A percentile compares a stretch with the other conserved stretches of the same genome.
These are phyloP conservation scores for Davidsoniella neocaledoniae DNA, from an alignment of 2,329 filamentous ascomycete genomes.

Conservation along the genomic window DNA sequence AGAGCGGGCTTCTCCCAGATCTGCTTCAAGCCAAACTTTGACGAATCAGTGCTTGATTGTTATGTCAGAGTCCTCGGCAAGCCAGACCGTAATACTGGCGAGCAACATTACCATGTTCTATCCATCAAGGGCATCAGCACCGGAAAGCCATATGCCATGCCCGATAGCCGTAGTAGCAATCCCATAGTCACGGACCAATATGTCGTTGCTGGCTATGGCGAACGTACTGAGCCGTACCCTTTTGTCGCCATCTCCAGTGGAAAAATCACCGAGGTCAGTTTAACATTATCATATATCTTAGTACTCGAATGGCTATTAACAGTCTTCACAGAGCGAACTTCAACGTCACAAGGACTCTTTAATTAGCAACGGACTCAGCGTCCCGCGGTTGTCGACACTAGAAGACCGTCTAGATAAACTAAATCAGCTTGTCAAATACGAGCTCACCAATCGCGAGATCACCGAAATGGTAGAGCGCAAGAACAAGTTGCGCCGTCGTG, in stretches of 20 bases:
- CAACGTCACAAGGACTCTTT: constrained; percentile 52
- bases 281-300: not conserved
- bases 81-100: constrained; percentile 51
- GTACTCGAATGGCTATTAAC: constrained; percentile 14
- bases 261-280: constrained; percentile 59
- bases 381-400: constrained; percentile 57
- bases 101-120: constrained; percentile 66
- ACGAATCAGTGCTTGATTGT: constrained; percentile 63
- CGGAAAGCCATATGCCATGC: constrained; percentile 71
- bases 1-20: constrained; percentile 76
- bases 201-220: constrained; percentile 64
- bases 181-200: constrained; percentile 76
- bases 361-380: constrained; percentile 14
- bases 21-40: constrained; percentile 86
- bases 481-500: constrained; percentile 48
- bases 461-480: constrained; percentile 61
- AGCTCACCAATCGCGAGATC: constrained; percentile 71
- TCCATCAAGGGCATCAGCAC: constrained; percentile 48
- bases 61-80: constrained; percentile 77
- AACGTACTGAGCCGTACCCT: constrained; percentile 67
- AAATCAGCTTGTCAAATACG: constrained; percentile 58
- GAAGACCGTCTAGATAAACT: constrained; percentile 64
- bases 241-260: constrained; percentile 84
- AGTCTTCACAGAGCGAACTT: constrained; percentile 47
- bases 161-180: constrained; percentile 47